phyloP scores from a whole-genome alignment of 164 flowering plant genomes.

The Stephania japonica region DNA sequence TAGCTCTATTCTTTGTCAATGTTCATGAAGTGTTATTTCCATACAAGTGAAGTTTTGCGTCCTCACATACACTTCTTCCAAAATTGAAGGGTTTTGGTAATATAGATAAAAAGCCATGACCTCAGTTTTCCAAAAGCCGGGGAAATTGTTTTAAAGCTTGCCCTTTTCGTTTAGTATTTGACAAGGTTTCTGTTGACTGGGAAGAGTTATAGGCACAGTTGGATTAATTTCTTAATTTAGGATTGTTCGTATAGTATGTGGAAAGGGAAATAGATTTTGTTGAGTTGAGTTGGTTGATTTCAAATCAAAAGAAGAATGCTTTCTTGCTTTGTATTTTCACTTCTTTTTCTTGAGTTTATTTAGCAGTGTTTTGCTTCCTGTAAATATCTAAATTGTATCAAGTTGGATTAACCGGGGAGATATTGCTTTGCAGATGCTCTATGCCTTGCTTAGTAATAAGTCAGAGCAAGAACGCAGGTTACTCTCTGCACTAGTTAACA shows the following conservation, averaged over 20 bases:
- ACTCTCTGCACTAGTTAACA: constrained; percentile 81
- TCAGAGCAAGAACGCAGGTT: constrained; percentile 91
- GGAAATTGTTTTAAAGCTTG: no score
- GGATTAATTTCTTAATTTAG: not conserved
- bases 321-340: not conserved
- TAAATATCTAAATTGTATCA: not conserved
- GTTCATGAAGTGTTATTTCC: no score
- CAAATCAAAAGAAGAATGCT: not conserved
- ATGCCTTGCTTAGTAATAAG: constrained; percentile 60
- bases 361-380: not conserved
- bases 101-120: no score
- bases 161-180: not conserved
- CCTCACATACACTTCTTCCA: no score
- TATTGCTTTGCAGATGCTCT: constrained; percentile 49
- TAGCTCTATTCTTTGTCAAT: no score
- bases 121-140: no score
- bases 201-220: not conserved
- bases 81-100: no score
- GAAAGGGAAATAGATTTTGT: not conserved
- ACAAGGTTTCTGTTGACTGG: not conserved
- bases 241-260: not conserved
- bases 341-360: not conserved
- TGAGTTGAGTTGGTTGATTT: no score
- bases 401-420: constrained; percentile 7
- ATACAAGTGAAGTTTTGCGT: no score